Evolutionary conservation across 306 rosid species (phyloP), one percentile per base, ranked within the genome.

Genomic region (Dryas octopetala): DNA sequence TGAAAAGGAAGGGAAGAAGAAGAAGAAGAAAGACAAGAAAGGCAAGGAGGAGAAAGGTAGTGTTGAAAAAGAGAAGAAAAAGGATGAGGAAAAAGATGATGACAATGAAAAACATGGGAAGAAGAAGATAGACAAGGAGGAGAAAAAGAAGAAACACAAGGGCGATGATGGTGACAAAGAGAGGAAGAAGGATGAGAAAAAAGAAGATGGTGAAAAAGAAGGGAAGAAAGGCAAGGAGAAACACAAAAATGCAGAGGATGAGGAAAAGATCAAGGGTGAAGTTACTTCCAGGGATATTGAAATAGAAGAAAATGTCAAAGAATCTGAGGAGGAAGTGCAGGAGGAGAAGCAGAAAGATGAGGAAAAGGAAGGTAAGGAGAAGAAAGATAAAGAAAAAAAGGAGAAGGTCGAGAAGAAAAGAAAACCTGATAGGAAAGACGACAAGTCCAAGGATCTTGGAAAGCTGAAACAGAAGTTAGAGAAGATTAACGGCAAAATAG

Each of bases 391-490:
- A 7, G 85, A 75, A 58, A 83, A 81, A 50, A 85, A 81, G 74
- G 88, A 82, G 51, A 86, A 87, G 64, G 44, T 76, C 1, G 91
- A 85, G 19, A 86, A 84, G 82, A 87, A 87, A 71, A 76, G 85
- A 57, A 87, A 87, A 78, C 74, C 49, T 28, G 83, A 71, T 6
- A 88, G 63, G 57, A 83, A 81, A 61, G 85, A 71, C 49, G 85
- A 71, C 49, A 88, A 85, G 65, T 62, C 23, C 75, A 87, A 74
- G 45, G 90, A 88, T 77, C 28, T 65, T 45, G 84, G 83, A 57
- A 80, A 74, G 57, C 81, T 92, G 65, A 90, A 86, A 66, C 91
- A 79, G 67, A 89, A 88, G 76, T 83, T 90, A 55, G 96, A 83
- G 78, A 82, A 90, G 71, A 5, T 90, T 12, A 76, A 88, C 61